Percentiles rank a stretch among this genome's conserved stretches.
phyloP scores from a whole-genome alignment of 2,329 filamentous ascomycete species.

The Kalmusia sp. region DNA sequence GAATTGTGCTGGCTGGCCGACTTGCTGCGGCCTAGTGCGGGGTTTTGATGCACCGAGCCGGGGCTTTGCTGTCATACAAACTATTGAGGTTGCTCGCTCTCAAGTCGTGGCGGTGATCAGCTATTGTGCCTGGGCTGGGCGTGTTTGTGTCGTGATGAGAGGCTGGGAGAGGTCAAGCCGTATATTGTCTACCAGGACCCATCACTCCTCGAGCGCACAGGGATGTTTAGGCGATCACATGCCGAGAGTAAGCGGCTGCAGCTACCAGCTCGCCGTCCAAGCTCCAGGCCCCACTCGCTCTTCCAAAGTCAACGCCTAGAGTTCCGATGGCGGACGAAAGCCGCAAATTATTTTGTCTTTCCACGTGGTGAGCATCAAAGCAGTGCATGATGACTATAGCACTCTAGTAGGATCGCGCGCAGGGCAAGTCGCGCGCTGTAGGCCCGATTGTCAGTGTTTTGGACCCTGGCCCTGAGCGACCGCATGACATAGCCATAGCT shows the following conservation, averaged over 20 bases:
- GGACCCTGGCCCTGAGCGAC: not conserved
- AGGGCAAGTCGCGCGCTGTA: not conserved
- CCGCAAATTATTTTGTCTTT: not conserved
- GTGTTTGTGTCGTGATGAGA: no score
- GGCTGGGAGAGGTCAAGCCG: no score
- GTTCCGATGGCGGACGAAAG: not conserved
- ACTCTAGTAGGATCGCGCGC: no score
- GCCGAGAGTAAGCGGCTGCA: conserved; percentile 2
- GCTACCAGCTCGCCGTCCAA: not conserved
- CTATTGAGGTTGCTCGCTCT: no score
- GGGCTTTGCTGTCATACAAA: not conserved
- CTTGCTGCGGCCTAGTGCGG: not conserved
- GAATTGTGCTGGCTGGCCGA: not conserved
- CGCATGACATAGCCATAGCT: conserved; percentile 5
- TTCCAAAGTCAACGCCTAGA: not conserved
- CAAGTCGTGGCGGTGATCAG: no score
- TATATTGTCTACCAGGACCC: no score
- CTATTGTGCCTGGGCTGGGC: no score
- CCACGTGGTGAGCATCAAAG: conserved; percentile 4
- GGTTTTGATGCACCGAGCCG: not conserved
- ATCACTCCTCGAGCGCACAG: no score
- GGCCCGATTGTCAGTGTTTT: not conserved
- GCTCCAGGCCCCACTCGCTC: not conserved
- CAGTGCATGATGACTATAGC: no score
- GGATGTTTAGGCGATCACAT: not conserved